These are phyloP conservation scores for Ogataea pilisensis DNA, from an alignment of 805 yeast species.

Conservation along the genomic window DNA sequence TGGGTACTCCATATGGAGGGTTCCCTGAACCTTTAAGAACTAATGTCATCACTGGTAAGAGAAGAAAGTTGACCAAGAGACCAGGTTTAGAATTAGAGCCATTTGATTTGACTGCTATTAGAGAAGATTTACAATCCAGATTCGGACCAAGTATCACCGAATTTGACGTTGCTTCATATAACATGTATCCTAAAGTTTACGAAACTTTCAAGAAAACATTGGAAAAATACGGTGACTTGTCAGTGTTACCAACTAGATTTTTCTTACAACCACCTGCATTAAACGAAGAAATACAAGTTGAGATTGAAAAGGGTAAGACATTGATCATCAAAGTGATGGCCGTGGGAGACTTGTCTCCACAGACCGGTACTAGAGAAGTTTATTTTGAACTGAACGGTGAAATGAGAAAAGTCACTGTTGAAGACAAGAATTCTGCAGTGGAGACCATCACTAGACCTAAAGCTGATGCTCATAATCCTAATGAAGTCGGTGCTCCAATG, in stretches of 20 bases:
- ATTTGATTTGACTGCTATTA: constrained; percentile 67
- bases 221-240: constrained; percentile 85
- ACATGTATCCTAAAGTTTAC: constrained; percentile 97
- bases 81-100: constrained; percentile 93
- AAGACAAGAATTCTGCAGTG: constrained; percentile 81
- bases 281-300: constrained; percentile 84
- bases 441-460: constrained; percentile 85
- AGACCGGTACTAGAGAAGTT: constrained; percentile 91
- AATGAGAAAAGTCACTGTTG: constrained; percentile 90
- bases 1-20: constrained; percentile 99
- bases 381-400: constrained; percentile 98
- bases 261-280: constrained; percentile 85
- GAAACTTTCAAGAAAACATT: constrained; percentile 75
- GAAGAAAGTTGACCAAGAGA: constrained; percentile 82
- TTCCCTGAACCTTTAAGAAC: constrained; percentile 99
- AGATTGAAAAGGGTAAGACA: constrained; percentile 92
- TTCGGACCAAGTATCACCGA: constrained; percentile 76
- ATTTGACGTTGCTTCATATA: constrained; percentile 88
- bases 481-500: constrained; percentile 98
- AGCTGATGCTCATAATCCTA: constrained; percentile 83
- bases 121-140: constrained; percentile 68
- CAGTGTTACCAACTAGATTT: constrained; percentile 88
- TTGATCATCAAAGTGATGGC: constrained; percentile 90
- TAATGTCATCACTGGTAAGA: constrained; percentile 84
- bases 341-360: constrained; percentile 78